A percentile compares a stretch with the other conserved stretches of the same genome.
These are phyloP conservation scores for Catunica adiposa DNA, from an alignment of 2,329 filamentous ascomycete genomes.

Conservation along the genomic window DNA sequence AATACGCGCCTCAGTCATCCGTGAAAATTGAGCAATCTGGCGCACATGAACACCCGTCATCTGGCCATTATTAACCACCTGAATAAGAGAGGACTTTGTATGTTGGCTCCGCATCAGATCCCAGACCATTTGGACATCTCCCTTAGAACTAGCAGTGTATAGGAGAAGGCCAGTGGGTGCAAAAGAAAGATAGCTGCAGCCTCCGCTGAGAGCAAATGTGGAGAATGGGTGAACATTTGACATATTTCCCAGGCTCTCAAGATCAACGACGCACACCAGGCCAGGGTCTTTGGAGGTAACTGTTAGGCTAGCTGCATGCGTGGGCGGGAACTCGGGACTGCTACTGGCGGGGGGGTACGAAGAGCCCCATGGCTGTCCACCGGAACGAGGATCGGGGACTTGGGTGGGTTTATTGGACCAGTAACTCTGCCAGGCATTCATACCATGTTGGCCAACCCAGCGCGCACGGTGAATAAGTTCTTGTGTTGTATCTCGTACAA, in stretches of 20 bases:
- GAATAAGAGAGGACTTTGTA: slow-evolving; percentile 44
- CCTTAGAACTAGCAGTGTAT: slow-evolving; percentile 66
- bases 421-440: slow-evolving; percentile 65
- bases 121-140: slow-evolving; percentile 72
- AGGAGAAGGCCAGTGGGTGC: slow-evolving; percentile 56
- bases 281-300: slow-evolving; percentile 48
- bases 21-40: slow-evolving; percentile 73
- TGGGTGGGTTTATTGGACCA: slow-evolving; percentile 39
- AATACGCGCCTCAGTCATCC: slow-evolving; percentile 81
- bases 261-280: slow-evolving; percentile 58
- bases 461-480: slow-evolving; percentile 58
- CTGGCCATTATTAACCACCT: slow-evolving; percentile 28
- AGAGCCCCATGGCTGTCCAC: slow-evolving; percentile 27
- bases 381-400: slow-evolving; percentile 8
- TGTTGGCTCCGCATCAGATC: slow-evolving; percentile 53
- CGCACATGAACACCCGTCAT: slow-evolving; percentile 46
- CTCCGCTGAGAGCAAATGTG: slow-evolving; percentile 54
- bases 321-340: slow-evolving; percentile 49
- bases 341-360: slow-evolving; percentile 21
- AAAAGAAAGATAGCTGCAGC: slow-evolving; percentile 69
- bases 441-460: slow-evolving; percentile 62
- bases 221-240: slow-evolving; percentile 44
- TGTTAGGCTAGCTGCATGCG: slow-evolving; percentile 48
- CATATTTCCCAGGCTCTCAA: slow-evolving; percentile 40
- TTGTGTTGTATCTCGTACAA: slow-evolving; percentile 65